Conservation (phyloP, 257 asterid genomes). For the Mentha longifolia region DNA sequence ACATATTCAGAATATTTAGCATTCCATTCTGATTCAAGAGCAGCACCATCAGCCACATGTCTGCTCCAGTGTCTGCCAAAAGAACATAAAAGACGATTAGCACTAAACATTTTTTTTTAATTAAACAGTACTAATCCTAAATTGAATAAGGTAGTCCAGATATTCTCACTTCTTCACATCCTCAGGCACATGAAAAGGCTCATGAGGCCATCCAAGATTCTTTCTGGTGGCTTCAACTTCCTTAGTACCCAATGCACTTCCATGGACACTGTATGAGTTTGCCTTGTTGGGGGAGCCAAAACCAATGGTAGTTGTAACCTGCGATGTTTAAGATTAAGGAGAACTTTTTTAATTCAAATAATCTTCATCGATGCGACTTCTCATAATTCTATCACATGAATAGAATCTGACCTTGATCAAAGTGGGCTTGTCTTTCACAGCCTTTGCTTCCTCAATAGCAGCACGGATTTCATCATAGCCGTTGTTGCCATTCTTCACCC, state of each 20-base stretch:
- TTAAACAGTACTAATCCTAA: conserved; percentile 1
- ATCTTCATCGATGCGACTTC: not conserved
- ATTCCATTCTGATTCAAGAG: conserved; percentile 89
- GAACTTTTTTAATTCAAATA: not conserved
- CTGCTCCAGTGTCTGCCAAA: conserved; percentile 87
- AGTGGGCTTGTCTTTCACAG: conserved; percentile 94
- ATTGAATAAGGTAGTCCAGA: conserved; percentile 13
- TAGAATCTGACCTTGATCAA: conserved; percentile 64
- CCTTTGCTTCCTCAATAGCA: conserved; percentile 90
- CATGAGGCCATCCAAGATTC: conserved; percentile 93
- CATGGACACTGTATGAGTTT: conserved; percentile 84
- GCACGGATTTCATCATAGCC: conserved; percentile 96
- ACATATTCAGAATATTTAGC: conserved; percentile 81
- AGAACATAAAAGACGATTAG: conserved; percentile 26
- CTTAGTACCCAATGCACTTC: conserved; percentile 84
- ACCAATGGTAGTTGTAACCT: conserved; percentile 87
- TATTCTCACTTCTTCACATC: conserved; percentile 84
- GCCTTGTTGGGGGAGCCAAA: conserved; percentile 85
- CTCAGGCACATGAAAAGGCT: conserved; percentile 81
- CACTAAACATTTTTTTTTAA: conserved; percentile 5
- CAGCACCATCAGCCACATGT: conserved; percentile 79
- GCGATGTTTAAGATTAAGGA: conserved; percentile 20
- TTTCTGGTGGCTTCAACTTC: conserved; percentile 98
- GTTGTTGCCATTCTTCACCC: conserved; percentile 95
- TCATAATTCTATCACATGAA: not conserved